phyloP scores from a whole-genome alignment of 345 rosid species.

The Eucalyptus erythrocorys region DNA sequence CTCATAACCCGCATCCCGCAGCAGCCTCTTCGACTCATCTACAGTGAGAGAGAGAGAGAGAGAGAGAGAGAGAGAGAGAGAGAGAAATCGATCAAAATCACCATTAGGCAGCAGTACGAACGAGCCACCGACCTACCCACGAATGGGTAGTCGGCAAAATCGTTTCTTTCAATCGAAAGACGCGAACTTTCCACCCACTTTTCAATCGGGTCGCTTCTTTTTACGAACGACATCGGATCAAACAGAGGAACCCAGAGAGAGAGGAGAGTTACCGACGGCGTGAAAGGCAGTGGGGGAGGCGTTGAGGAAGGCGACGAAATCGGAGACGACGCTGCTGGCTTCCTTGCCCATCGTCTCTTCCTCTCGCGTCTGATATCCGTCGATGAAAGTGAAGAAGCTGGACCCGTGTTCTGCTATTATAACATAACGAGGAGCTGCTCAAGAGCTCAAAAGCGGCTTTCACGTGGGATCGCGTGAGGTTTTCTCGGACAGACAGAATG shows the following conservation, averaged over 20 bases:
- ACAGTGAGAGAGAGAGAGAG: not conserved
- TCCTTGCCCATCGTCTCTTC: not conserved
- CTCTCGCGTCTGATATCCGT: not conserved
- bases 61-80: not conserved
- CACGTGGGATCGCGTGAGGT: not conserved
- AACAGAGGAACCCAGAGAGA: not conserved
- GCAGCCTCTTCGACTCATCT: constrained; percentile 80
- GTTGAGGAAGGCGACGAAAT: constrained; percentile 70
- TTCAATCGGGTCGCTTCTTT: not conserved
- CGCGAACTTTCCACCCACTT: not conserved
- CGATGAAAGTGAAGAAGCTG: not conserved
- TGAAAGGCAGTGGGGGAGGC: constrained; percentile 98
- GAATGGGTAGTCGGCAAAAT: not conserved
- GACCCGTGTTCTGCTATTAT: not conserved
- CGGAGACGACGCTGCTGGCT: constrained; percentile 24
- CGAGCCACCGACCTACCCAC: not conserved
- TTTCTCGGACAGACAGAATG: not conserved
- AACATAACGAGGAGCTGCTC: not conserved
- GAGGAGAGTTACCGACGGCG: constrained; percentile 63
- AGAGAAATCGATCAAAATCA: not conserved
- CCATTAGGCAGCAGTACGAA: not conserved
- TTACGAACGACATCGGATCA: not conserved
- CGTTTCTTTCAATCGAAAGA: not conserved
- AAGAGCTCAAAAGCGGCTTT: not conserved
- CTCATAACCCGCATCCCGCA: constrained; percentile 55